phyloP scores from a whole-genome alignment of 352 stramenopile genomes.

The Phytophthora melonis region DNA sequence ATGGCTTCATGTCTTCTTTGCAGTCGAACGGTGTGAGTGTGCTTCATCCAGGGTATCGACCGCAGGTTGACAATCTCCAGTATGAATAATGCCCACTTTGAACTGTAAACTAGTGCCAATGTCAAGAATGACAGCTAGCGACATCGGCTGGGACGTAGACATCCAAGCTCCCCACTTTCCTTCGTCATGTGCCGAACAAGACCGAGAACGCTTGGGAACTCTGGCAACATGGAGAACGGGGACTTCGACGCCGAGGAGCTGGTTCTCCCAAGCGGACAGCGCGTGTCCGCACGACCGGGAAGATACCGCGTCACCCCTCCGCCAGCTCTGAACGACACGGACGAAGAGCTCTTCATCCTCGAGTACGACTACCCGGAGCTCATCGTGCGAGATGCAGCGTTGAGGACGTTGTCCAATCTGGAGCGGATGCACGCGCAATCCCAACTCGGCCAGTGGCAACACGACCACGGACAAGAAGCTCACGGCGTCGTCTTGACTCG shows the following conservation, averaged over 20 bases:
- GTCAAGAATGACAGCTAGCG: not conserved
- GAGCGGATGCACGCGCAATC: not conserved
- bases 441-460: not conserved
- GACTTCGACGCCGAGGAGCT: not conserved
- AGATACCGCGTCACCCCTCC: not conserved
- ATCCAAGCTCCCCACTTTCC: not conserved
- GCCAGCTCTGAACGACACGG: not conserved
- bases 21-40: not conserved
- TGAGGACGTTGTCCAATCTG: not conserved
- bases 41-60: not conserved
- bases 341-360: not conserved
- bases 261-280: not conserved
- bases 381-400: not conserved
- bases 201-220: not conserved
- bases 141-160: not conserved
- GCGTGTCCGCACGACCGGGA: not conserved
- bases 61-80: not conserved
- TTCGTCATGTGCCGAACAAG: not conserved
- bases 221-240: not conserved
- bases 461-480: not conserved
- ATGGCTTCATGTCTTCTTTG: not conserved
- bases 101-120: too few relatives aligned
- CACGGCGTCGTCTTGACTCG: not conserved
- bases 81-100: too few relatives aligned
- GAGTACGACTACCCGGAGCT: constrained; percentile 4